Base-by-base conservation (phyloP, 306 rosid genomes). In the Carpinus fangiana region DNA sequence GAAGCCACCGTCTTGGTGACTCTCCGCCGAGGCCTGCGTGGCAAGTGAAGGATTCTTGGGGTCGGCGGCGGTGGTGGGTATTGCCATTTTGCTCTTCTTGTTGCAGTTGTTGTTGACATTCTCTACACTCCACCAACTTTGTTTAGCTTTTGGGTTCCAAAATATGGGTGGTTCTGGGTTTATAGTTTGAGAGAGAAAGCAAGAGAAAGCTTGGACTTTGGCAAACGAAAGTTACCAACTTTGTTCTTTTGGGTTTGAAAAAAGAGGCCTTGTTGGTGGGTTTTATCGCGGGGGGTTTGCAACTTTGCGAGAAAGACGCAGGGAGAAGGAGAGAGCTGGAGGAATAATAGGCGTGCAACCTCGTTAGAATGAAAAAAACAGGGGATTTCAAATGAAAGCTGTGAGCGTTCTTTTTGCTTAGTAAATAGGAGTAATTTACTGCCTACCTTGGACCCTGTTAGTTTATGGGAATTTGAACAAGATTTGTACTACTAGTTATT, bases 341-440 rank as follows among this genome's bases (percentile, higher is more conserved):
- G 77, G 73, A 75, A 82, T 70, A 46, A 4, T 36, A 82, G 86
- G 97, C 94, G 96, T 89, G 98, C 92, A 85, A 86, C 98, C 93
- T 94, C 98, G 97, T 89, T 88, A 84, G 83, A 68, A 36, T 97
- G 72, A 88, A 84, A 48, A 75, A 84, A 82, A 93, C 34, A 31
- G 92, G 88, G 54, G 93, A 94, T 90, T 94, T 91, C 92, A 92
- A 94, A 94, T 90, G 92, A 88, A 91, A 91, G 93, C 86, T 85
- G 77, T 66, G 16, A 53, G 12, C 53, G 74, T 64, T 67, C 46
- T 6, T 78, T 68, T 54, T 34, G n/a, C 8, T 31, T 43, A 41
- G 70, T 5, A 31, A 51, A 13, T 8, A 28, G 3, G 12, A 53
- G 59, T 73, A 46, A 78, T 78, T 69, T 81, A 73, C 81, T 52